Conservation (phyloP, 345 rosid species). For the Triadica sebifera region DNA sequence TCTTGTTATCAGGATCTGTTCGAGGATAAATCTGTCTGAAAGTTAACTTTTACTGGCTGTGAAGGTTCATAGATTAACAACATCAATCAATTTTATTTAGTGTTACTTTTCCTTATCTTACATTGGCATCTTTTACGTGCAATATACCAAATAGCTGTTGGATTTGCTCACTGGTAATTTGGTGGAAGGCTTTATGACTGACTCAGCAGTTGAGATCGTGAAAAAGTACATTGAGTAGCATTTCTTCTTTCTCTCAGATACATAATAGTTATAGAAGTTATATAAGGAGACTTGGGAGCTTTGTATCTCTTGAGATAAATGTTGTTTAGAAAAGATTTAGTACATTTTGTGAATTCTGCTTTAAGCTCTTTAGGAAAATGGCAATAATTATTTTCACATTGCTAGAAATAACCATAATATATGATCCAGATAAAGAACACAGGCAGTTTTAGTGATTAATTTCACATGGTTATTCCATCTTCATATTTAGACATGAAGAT, state of each 20-base stretch:
- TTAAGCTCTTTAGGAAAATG: not conserved
- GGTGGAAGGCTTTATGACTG: not conserved
- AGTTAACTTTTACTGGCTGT: not conserved
- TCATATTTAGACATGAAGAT: not conserved
- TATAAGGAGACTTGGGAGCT: constrained; percentile 8
- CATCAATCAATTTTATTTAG: not conserved
- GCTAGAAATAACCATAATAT: not conserved
- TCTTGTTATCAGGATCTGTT: not conserved
- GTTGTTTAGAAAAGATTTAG: not conserved
- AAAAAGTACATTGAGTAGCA: too few species aligned
- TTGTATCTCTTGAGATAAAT: not conserved
- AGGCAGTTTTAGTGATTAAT: not conserved
- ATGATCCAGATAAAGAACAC: not conserved
- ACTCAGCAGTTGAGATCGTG: too few species aligned
- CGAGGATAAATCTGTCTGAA: not conserved
- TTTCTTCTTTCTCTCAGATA: too few species aligned
- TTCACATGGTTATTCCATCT: not conserved
- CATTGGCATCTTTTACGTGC: not conserved
- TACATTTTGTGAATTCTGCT: not conserved
- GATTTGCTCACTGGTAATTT: not conserved
- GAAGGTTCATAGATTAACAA: not conserved
- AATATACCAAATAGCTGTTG: not conserved
- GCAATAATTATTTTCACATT: not conserved
- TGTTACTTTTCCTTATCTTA: not conserved
- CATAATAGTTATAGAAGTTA: not conserved